Evolutionary conservation across 78 protist genomes (phyloP), one percentile per base, ranked within the genome.

Genomic region (Polysphondylium violaceum): DNA sequence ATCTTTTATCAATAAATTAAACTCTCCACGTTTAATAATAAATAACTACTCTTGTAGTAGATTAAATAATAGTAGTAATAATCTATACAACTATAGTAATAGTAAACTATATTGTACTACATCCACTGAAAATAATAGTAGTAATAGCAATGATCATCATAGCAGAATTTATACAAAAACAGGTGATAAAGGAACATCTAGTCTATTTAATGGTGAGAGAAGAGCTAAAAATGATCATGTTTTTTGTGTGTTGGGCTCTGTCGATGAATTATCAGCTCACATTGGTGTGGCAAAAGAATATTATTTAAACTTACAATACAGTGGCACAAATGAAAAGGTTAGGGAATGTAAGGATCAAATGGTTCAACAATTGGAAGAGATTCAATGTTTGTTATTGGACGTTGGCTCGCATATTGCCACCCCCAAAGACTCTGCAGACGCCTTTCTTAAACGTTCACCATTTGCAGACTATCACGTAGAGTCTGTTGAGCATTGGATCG

Each of bases 331-430:
- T 21, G 21, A 9, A 3, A 65, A 35, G 2, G 0, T 23, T n/a
- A 9, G 3, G 2, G 11, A 25, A 21, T 6, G 31, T 60, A 60
- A 17, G 7, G 31, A 29, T 3, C 19, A 63, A 31, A 23, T 67
- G 12, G 47, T 69, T 50, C 43, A 40, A 25, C 33, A 69, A 29
- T 21, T 69, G 2, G 76, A 69, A 11, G n/a, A 33, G 19, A 87
- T 94, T 17, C 97, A 97, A 81, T 59, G 78, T 38, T 83, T 79
- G 31, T 79, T 97, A 9, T 44, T 96, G 31, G 97, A 97, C 74
- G 29, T 96, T 8, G 98, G 98, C 33, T 59, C 96, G 7, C 40
- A 38, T 25, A 23, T 97, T 0, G 98, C 98, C 17, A 97, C 98
- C 21, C 97, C 98, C 1, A 23, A 31, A 2, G 38, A 44, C 1